Conservation (phyloP, 1,284 basidiomycete genomes). For the Tilletia walkeri region DNA sequence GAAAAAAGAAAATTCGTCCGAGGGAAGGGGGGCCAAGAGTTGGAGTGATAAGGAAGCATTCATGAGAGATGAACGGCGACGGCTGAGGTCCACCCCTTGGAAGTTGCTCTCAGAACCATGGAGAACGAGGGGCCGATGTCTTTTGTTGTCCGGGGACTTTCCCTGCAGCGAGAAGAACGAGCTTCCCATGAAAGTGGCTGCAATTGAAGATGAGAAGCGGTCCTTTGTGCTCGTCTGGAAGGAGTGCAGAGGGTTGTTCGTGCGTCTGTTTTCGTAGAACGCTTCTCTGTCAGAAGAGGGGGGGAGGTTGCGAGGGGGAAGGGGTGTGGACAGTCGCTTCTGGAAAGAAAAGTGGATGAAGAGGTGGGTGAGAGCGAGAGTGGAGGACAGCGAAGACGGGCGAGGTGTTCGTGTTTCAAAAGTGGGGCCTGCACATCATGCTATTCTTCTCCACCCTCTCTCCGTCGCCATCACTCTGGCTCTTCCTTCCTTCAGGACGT, state of each 20-base stretch:
- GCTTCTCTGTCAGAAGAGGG: too few relatives aligned
- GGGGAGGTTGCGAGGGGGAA: too few relatives aligned
- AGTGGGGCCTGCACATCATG: not conserved
- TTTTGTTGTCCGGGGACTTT: conserved; percentile 18
- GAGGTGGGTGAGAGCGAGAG: not conserved
- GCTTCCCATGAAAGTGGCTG: conserved; percentile 5
- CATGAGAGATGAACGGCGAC: not conserved
- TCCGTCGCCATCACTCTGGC: too few relatives aligned
- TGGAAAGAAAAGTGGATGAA: not conserved
- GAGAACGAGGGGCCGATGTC: not conserved
- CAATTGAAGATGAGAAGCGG: conserved; percentile 12
- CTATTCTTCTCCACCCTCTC: too few relatives aligned
- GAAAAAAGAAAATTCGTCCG: too few relatives aligned
- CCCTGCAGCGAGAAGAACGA: conserved; percentile 7
- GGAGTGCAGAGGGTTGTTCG: too few relatives aligned
- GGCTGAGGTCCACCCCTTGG: not conserved
- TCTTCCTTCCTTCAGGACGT: too few relatives aligned
- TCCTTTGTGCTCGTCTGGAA: conserved; percentile 16
- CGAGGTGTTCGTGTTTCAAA: not conserved
- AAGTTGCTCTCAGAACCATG: not conserved
- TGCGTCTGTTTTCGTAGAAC: too few relatives aligned
- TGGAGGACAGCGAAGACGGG: not conserved
- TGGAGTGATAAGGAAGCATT: conserved; percentile 1
- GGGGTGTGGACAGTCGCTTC: too few relatives aligned
- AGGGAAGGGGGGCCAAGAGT: not conserved